Percentiles rank a stretch among this genome's conserved stretches.
These are phyloP conservation scores for Trichoderma asperelloides DNA, from an alignment of 495 filamentous ascomycete species.

Conservation along the genomic window DNA sequence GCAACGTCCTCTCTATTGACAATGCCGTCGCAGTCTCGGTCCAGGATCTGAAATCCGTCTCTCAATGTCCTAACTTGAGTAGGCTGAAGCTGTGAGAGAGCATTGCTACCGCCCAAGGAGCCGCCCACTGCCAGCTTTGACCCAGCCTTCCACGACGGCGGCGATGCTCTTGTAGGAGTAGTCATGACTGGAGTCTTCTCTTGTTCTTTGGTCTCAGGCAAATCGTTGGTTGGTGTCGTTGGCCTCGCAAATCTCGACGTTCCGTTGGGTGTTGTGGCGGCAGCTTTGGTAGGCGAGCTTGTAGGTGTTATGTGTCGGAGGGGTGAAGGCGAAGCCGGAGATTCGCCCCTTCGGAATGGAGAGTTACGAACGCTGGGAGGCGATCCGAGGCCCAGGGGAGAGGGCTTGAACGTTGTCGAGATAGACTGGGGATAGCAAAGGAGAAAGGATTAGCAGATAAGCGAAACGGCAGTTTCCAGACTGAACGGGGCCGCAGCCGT, in stretches of 20 bases:
- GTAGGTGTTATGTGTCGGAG: conserved; percentile 40
- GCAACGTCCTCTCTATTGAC: conserved; percentile 70
- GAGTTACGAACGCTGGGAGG: conserved; percentile 46
- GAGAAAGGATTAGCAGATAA: conserved; percentile 4
- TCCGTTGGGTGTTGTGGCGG: conserved; percentile 17
- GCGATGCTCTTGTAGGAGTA: conserved; percentile 22
- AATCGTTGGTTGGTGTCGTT: conserved; percentile 20
- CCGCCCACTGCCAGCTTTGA: conserved; percentile 11
- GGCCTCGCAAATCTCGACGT: conserved; percentile 29
- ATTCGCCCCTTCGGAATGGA: conserved; percentile 63
- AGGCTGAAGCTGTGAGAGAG: conserved; percentile 53
- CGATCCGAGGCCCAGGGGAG: conserved; percentile 59
- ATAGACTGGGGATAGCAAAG: conserved; percentile 28
- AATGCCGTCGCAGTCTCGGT: conserved; percentile 67
- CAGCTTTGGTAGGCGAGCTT: conserved; percentile 34
- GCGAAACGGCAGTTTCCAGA: background rate
- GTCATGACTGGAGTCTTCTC: conserved; percentile 19
- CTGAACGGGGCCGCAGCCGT: background rate
- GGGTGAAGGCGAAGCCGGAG: conserved; percentile 39
- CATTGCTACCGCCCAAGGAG: conserved; percentile 35
- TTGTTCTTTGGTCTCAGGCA: conserved; percentile 23
- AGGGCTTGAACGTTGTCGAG: conserved; percentile 56
- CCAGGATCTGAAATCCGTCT: conserved; percentile 80
- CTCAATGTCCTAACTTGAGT: conserved; percentile 66
- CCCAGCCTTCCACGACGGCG: conserved; percentile 23